Evolutionary conservation across 768 basidiomycete genomes (phyloP).

Genomic region (Agaricus blazei): DNA sequence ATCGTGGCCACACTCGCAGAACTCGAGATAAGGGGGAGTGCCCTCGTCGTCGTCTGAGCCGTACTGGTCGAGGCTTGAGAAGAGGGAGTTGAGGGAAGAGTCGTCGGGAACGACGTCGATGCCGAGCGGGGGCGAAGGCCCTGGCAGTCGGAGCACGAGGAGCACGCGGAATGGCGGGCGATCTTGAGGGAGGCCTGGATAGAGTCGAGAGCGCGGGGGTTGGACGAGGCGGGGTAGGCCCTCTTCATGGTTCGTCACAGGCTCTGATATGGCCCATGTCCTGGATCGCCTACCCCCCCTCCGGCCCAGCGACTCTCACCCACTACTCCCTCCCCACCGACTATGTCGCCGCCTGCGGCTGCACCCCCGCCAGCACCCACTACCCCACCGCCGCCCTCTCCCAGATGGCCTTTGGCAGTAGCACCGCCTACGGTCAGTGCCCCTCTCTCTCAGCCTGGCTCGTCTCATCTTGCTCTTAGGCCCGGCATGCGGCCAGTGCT

Average conservation of each 20-base stretch:
- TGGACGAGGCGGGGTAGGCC: slow-evolving; percentile 62
- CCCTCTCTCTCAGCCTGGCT: neutral
- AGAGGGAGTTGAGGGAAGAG: slow-evolving; percentile 39
- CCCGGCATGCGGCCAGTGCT: slow-evolving; percentile 74
- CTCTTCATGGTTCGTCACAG: slow-evolving; percentile 44
- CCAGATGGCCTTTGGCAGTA: slow-evolving; percentile 77
- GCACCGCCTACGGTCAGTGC: slow-evolving; percentile 50
- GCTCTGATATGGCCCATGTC: slow-evolving; percentile 9
- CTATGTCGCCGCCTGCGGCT: slow-evolving; percentile 73
- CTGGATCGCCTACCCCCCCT: slow-evolving; percentile 63
- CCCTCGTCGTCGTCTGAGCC: slow-evolving; percentile 73
- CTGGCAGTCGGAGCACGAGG: slow-evolving; percentile 57
- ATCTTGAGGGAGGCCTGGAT: slow-evolving; percentile 66
- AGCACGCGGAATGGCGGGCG: slow-evolving; percentile 75
- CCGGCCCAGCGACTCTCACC: slow-evolving; percentile 73
- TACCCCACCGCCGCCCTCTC: slow-evolving; percentile 80
- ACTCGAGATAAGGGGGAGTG: slow-evolving; percentile 47
- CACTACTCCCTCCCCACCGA: slow-evolving; percentile 57
- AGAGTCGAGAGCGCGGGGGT: slow-evolving; percentile 41
- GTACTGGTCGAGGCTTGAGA: slow-evolving; percentile 56
- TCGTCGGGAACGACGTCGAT: slow-evolving; percentile 58
- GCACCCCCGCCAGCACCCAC: slow-evolving; percentile 57
- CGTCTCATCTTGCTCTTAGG: slow-evolving; percentile 29
- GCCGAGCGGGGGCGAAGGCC: slow-evolving; percentile 63
- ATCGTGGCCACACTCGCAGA: slow-evolving; percentile 68